Base-by-base conservation (phyloP, 78 protist genomes). In the Dictyostelium citrinum region DNA sequence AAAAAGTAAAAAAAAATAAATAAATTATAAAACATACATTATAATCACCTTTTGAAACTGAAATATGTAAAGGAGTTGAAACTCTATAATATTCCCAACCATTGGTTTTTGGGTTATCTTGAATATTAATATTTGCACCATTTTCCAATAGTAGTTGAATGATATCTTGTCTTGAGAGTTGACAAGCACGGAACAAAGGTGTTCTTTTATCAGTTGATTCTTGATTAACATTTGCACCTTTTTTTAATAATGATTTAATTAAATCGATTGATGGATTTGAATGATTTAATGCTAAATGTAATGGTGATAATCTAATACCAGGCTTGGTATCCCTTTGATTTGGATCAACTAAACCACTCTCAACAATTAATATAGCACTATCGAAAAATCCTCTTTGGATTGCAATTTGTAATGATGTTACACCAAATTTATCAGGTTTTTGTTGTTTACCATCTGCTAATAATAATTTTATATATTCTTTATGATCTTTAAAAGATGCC, bases 81-180 rank as follows among this genome's bases (percentile, higher is more conserved):
- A 86, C 92, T 76, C 92, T 35, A 41, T 86, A 86, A 77, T 74
- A 61, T 86, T 86, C 92, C 92, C 92, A 86, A 39, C 92, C 92
- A 76, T 86, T 86, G 9, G 84, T 86, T 77, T 81, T 86, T 86
- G 92, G 92, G 43, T 86, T 86, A 64, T 86, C 92, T 86, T 86
- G 92, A 29, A 86, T 74, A 17, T 74, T 77, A 8, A 86, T 43
- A 27, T 37, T 35, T 55, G 84, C 83, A 41, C 78, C 78, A 61
- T 55, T 7, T 77, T 76, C 27, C 0, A 76, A 35, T 22, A 86
- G 55, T 6, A 76, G 2, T 17, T 61, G 11, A 8, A 86, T 37
- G 16, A 86, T n/a, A n/a, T 86, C 81, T 2, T 33, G 2, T 49
- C 74, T 81, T 11, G 51, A 17, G 12, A 43, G 9, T 35, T 81